These are phyloP conservation scores for Exophiala aquamarina DNA, from an alignment of 2,329 filamentous ascomycete genomes.

Conservation along the genomic window DNA sequence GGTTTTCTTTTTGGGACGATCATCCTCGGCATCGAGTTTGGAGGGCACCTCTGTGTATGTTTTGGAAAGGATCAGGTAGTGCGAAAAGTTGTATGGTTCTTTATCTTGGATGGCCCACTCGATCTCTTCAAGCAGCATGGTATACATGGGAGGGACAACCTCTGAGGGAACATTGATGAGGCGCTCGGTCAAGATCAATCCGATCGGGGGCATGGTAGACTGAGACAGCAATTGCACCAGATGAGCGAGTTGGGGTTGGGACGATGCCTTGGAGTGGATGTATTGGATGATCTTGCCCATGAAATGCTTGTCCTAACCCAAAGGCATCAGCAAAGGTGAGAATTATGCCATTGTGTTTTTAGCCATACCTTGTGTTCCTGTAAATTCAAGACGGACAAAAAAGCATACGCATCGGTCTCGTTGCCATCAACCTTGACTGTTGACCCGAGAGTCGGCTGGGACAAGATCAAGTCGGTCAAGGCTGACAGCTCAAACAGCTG, in stretches of 20 bases:
- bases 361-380: constrained; percentile 63
- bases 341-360: background rate
- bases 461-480: constrained; percentile 80
- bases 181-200: constrained; percentile 85
- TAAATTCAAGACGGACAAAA: constrained; percentile 84
- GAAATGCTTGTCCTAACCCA: constrained; percentile 66
- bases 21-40: constrained; percentile 67
- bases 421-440: constrained; percentile 98
- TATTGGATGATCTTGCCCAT: constrained; percentile 72
- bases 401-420: constrained; percentile 87
- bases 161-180: constrained; percentile 97
- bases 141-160: constrained; percentile 89
- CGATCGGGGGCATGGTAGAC: constrained; percentile 62
- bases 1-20: constrained; percentile 66
- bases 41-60: constrained; percentile 89
- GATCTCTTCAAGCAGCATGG: constrained; percentile 90
- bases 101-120: constrained; percentile 83
- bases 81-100: constrained; percentile 88
- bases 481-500: constrained; percentile 83
- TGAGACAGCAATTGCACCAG: constrained; percentile 60
- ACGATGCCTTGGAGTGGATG: constrained; percentile 56
- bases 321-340: constrained; percentile 1
- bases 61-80: constrained; percentile 89
- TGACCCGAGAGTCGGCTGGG: constrained; percentile 83
- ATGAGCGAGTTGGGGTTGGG: constrained; percentile 56